Conservation (phyloP, 306 rosid species). For the Lotus japonicus region DNA sequence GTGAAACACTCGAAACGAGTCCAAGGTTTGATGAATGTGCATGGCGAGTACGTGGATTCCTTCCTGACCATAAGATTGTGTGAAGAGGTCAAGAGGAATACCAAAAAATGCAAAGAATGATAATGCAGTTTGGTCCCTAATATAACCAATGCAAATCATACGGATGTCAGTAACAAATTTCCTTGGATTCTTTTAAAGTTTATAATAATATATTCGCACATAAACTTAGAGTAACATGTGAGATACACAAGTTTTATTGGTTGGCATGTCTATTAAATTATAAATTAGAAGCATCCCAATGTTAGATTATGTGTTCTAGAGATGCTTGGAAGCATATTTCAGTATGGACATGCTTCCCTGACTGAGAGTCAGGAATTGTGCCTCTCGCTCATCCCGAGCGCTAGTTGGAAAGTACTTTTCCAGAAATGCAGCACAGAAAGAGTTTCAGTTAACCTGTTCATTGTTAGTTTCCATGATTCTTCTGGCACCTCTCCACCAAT, state of each 20-base stretch:
- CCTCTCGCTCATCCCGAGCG: too few species aligned
- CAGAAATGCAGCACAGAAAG: too few species aligned
- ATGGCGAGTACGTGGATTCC: constrained; percentile 39
- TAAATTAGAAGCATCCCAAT: constrained; percentile 15
- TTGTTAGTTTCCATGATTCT: too few species aligned
- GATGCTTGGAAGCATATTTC: too few species aligned
- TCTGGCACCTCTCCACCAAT: too few species aligned
- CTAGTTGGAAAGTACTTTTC: too few species aligned
- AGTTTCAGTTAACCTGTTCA: too few species aligned
- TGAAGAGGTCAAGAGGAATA: too few species aligned
- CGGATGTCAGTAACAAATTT: constrained; percentile 40
- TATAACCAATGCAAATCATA: constrained; percentile 55
- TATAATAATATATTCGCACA: neutral
- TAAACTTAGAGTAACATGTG: constrained; percentile 22
- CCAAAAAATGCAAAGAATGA: too few species aligned
- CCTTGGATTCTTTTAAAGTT: constrained; percentile 27
- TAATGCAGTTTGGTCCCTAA: constrained; percentile 33
- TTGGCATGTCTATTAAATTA: constrained; percentile 30
- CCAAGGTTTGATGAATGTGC: constrained; percentile 34
- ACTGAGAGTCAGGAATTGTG: too few species aligned
- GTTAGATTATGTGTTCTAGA: constrained; percentile 25
- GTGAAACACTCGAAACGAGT: too few species aligned
- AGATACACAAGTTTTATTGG: constrained; percentile 35
- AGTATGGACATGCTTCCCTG: too few species aligned
- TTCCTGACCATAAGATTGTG: neutral